Conservation (phyloP, 257 asterid genomes). For the Fraxinus anomala region DNA sequence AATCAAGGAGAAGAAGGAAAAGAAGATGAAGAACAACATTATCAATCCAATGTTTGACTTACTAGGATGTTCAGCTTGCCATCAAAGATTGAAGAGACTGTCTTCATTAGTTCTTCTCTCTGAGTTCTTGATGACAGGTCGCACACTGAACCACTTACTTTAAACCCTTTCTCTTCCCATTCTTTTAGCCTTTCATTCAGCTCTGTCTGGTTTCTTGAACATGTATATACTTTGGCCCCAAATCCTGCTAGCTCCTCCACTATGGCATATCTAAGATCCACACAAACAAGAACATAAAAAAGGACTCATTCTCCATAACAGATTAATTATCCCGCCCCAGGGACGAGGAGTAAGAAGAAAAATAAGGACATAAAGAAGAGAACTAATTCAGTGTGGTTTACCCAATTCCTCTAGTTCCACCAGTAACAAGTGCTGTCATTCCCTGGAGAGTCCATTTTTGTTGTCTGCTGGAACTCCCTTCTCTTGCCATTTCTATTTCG, state of each 20-base stretch:
- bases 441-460: conserved; percentile 59
- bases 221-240: conserved; percentile 65
- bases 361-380: neutral
- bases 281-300: neutral
- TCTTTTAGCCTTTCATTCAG: conserved; percentile 46
- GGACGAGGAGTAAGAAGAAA: too few species aligned
- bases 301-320: too few species aligned
- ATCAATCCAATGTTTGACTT: conserved; percentile 5
- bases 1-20: neutral
- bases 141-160: conserved; percentile 55
- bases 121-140: conserved; percentile 50
- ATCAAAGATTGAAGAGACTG: conserved; percentile 49
- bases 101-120: conserved; percentile 42
- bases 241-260: conserved; percentile 72
- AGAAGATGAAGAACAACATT: neutral
- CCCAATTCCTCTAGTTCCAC: conserved; percentile 68
- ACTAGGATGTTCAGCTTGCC: conserved; percentile 71
- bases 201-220: conserved; percentile 54
- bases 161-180: conserved; percentile 62
- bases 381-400: neutral
- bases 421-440: conserved; percentile 62
- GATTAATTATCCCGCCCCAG: too few species aligned
- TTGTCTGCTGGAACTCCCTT: conserved; percentile 26
- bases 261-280: conserved; percentile 45
- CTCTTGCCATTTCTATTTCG: conserved; percentile 27